Conservation (phyloP, 2,329 filamentous ascomycete species). For the Ceratocystis colombiana region DNA sequence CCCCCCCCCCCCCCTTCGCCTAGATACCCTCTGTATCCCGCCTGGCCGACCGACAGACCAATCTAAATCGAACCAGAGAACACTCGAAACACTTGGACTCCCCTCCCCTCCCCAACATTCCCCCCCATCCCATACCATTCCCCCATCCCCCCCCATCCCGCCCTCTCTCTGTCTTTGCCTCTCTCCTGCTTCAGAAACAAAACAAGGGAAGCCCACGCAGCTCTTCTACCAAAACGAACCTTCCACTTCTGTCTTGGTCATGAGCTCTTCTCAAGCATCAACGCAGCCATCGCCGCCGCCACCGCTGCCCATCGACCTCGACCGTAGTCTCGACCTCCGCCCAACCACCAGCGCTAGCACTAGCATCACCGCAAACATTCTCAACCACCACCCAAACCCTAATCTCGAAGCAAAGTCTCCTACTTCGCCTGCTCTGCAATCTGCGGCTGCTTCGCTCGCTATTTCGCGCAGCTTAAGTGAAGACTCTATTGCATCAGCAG, state of each 20-base stretch:
- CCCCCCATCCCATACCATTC: background rate
- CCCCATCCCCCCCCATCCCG: background rate
- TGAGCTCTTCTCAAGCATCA: conserved; percentile 10
- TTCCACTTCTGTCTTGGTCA: background rate
- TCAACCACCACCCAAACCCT: background rate
- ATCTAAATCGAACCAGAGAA: background rate
- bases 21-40: background rate
- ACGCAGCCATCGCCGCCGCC: conserved; percentile 10
- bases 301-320: background rate
- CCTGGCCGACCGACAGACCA: conserved; percentile 2
- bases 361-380: background rate
- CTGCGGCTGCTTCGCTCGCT: conserved; percentile 23
- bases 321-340: background rate
- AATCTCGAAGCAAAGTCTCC: conserved; percentile 22
- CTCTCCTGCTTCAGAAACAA: conserved; percentile 8
- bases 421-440: conserved; percentile 24
- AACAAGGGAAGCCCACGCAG: background rate
- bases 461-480: conserved; percentile 24
- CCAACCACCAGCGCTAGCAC: background rate
- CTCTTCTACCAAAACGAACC: background rate
- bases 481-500: conserved; percentile 48
- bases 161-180: background rate
- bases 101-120: background rate
- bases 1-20: background rate
- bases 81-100: conserved; percentile 10